Conservation (phyloP, 2,329 filamentous ascomycete species). For the Pyrenophora seminiperda region DNA sequence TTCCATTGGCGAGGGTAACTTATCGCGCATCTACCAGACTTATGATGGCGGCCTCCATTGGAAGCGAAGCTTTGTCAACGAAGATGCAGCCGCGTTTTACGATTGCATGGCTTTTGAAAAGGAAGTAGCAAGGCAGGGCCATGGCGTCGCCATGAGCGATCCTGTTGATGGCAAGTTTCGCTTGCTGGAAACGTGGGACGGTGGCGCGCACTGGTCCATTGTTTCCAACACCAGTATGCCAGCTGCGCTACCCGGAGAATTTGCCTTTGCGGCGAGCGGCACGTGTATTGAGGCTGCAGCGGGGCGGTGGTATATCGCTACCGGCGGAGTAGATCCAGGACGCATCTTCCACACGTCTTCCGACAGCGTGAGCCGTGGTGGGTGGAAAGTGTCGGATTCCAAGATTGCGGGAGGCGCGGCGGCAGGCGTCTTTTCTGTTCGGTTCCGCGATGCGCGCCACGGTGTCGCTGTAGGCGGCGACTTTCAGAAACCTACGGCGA, state of each 20-base stretch:
- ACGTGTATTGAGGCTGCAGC: conserved; percentile 36
- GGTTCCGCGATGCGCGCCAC: conserved; percentile 30
- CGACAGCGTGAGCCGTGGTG: conserved; percentile 10
- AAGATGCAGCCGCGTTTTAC: conserved; percentile 33
- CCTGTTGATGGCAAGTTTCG: conserved; percentile 37
- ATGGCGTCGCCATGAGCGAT: conserved; percentile 38
- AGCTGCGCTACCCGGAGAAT: conserved; percentile 28
- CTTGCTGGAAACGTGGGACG: conserved; percentile 36
- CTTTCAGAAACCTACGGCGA: conserved; percentile 29
- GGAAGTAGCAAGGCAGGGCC: conserved; percentile 3
- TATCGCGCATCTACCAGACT: conserved; percentile 33
- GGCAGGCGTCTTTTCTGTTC: conserved; percentile 37
- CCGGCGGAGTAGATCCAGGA: conserved; percentile 33
- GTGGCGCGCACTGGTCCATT: conserved; percentile 29
- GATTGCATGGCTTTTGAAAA: conserved; percentile 39
- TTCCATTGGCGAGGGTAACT: conserved; percentile 34
- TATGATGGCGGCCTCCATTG: conserved; percentile 29
- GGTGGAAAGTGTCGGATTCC: conserved; percentile 29
- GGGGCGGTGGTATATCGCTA: conserved; percentile 36
- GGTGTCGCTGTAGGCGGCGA: conserved; percentile 39
- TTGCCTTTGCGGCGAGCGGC: conserved; percentile 34
- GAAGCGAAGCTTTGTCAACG: conserved; percentile 32
- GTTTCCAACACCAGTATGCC: conserved; percentile 22
- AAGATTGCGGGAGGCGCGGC: conserved; percentile 31
- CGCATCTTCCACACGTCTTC: conserved; percentile 26